Percentiles rank a stretch among this genome's conserved stretches.
phyloP scores from a whole-genome alignment of 192 early-diverging fungal genomes.

The Diversispora eburnea region DNA sequence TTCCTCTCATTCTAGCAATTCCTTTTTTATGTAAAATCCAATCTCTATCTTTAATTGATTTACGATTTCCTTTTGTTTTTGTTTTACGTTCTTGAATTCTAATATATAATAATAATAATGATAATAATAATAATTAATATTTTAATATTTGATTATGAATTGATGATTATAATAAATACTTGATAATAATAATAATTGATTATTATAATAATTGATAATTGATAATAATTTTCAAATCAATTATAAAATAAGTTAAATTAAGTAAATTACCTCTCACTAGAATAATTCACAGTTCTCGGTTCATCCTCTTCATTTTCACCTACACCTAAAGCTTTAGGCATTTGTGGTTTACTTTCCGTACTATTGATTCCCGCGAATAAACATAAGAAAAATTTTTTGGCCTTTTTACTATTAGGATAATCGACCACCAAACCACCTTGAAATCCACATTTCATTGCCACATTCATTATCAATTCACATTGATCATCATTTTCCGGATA shows the following conservation, averaged over 20 bases:
- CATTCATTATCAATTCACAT: conserved; percentile 85
- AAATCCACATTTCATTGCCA: conserved; percentile 89
- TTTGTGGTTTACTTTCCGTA: conserved; percentile 44
- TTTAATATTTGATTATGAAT: neutral
- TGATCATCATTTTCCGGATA: conserved; percentile 96
- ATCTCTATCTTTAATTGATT: conserved; percentile 75
- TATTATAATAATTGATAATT: conserved; percentile 14
- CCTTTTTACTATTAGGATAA: conserved; percentile 94
- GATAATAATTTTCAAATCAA: too few species aligned
- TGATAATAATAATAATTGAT: too few species aligned
- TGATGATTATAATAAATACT: too few species aligned
- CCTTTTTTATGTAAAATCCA: conserved; percentile 94
- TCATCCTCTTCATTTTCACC: conserved; percentile 55
- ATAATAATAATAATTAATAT: neutral
- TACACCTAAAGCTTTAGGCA: conserved; percentile 64
- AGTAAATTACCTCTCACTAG: conserved; percentile 16
- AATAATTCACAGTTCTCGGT: conserved; percentile 35
- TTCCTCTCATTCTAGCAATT: conserved; percentile 70
- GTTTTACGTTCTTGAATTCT: conserved; percentile 23
- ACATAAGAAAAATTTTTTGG: conserved; percentile 95
- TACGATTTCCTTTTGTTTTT: conserved; percentile 43
- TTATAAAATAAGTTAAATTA: conserved; percentile 9
- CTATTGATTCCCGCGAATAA: conserved; percentile 87
- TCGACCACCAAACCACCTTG: conserved; percentile 94
- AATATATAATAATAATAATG: neutral